Conservation (phyloP, 345 rosid genomes). For the Populus tremula region DNA sequence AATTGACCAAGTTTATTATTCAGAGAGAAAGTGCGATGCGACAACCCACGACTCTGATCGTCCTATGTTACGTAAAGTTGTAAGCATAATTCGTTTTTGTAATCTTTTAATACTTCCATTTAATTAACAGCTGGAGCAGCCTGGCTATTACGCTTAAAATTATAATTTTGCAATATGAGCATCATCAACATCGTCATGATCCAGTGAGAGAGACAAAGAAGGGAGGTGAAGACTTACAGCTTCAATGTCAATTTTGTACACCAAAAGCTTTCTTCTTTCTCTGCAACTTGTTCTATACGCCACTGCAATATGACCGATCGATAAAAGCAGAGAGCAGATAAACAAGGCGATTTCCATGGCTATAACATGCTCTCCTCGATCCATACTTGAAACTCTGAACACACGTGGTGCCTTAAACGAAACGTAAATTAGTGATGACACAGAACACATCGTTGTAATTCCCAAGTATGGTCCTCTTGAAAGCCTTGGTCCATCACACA, state of each 20-base stretch:
- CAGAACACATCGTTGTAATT: constrained; percentile 64
- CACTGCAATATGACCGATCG: constrained; percentile 66
- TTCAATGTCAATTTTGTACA: constrained; percentile 94
- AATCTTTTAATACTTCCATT: background rate
- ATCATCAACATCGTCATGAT: background rate
- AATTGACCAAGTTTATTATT: background rate
- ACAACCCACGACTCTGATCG: background rate
- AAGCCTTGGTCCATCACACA: constrained; percentile 79
- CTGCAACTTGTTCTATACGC: constrained; percentile 87
- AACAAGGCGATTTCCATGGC: constrained; percentile 70
- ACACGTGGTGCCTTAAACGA: constrained; percentile 74
- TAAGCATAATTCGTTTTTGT: background rate
- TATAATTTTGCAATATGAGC: background rate
- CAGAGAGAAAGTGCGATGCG: background rate
- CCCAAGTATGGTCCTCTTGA: constrained; percentile 79
- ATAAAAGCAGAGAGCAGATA: constrained; percentile 56
- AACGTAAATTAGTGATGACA: constrained; percentile 63
- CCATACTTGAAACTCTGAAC: constrained; percentile 40
- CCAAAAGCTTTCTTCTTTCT: constrained; percentile 85
- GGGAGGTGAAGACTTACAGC: constrained; percentile 56
- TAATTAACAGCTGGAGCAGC: background rate
- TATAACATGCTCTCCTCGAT: constrained; percentile 43
- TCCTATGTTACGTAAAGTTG: background rate
- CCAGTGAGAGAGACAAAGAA: background rate
- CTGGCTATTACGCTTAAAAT: background rate